Base-by-base conservation (phyloP, 1,284 basidiomycete genomes). In the Vanrija sp. region DNA sequence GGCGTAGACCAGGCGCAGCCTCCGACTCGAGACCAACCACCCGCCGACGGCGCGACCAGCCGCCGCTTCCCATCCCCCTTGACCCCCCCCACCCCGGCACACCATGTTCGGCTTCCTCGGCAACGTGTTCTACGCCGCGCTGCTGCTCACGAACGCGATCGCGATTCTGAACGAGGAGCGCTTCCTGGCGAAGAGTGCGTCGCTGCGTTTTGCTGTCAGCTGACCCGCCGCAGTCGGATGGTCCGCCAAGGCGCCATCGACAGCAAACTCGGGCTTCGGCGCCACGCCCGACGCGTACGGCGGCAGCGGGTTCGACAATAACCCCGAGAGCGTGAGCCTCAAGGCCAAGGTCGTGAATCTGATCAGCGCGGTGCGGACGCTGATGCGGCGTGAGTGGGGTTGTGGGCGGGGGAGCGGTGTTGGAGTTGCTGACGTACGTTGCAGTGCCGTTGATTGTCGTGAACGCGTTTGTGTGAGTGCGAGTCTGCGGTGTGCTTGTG, bases 161-260 rank as follows among this genome's bases (percentile, higher is more conserved):
- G 94, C 94, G 8, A 87, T 98, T 56, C 81, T 98, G 53, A 96
- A 87, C 69, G 94, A 98, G 77, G 94, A 98, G 67, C 83, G 94
- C 1, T 98, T 98, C 76, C 83, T 98, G 46, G 89, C 91, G 21
- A 81, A 88, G 74, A 92, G 95, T 97, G 73, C 68, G 88, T 83
- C 19, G 9, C 51, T 2, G 46, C 29, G 29, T 10, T 18, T n/a
- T 40, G 19, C 54, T 7, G 16, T 29, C 43, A 25, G 44, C 48
- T 60, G 43, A 58, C 46, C 46, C 6, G 18, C 23, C 25, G 21
- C 67, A 97, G 94, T 98, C 72, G 94, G 94, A 51, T 97, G 93
- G 92, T 87, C 89, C n/a, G 82, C 88, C 7, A 79, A 83, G 29
- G 81, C 82, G 61, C 78, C 82, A 12, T 55, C 61, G 19, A 55